Evolutionary conservation across 2,329 filamentous ascomycete genomes (phyloP).

Genomic region (Verticillium zaregamsianum): DNA sequence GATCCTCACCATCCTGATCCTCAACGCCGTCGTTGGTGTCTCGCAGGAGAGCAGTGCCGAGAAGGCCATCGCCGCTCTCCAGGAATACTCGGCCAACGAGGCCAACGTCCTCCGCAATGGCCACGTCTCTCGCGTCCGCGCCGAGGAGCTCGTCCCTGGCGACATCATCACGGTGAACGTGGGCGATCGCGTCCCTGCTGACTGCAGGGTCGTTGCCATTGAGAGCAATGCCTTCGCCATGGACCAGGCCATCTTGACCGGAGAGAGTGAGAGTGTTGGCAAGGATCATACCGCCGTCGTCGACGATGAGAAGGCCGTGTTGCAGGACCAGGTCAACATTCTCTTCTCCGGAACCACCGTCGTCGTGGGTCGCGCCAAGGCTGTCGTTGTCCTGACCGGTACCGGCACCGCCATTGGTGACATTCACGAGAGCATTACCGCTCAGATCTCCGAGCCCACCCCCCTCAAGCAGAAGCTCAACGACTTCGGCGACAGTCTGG

Average conservation of each 20-base stretch:
- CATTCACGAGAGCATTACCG: slow-evolving; percentile 97
- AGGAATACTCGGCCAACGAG: slow-evolving; percentile 98
- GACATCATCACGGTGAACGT: slow-evolving; percentile 86
- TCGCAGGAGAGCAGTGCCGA: slow-evolving; percentile 98
- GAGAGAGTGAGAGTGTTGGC: slow-evolving; percentile 93
- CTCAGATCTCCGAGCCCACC: slow-evolving; percentile 96
- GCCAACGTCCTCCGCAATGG: slow-evolving; percentile 90
- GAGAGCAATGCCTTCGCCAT: slow-evolving; percentile 97
- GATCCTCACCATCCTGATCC: slow-evolving; percentile 94
- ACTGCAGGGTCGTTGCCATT: slow-evolving; percentile 84
- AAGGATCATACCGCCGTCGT: slow-evolving; percentile 70
- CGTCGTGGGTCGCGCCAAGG: slow-evolving; percentile 87
- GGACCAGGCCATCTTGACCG: slow-evolving; percentile 94
- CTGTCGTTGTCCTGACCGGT: slow-evolving; percentile 86
- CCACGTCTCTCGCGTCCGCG: slow-evolving; percentile 76
- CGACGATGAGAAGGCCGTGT: slow-evolving; percentile 78
- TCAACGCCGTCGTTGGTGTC: slow-evolving; percentile 95
- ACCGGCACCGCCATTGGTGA: slow-evolving; percentile 92
- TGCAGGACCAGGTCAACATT: slow-evolving; percentile 97
- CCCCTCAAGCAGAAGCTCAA: slow-evolving; percentile 98
- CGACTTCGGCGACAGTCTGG: slow-evolving; percentile 91
- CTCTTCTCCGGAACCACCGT: slow-evolving; percentile 98
- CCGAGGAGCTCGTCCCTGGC: slow-evolving; percentile 94
- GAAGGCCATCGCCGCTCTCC: slow-evolving; percentile 94
- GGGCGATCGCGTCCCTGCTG: slow-evolving; percentile 89